phyloP scores from a whole-genome alignment of 2,329 filamentous ascomycete genomes.

The Xylariaceae sp. region DNA sequence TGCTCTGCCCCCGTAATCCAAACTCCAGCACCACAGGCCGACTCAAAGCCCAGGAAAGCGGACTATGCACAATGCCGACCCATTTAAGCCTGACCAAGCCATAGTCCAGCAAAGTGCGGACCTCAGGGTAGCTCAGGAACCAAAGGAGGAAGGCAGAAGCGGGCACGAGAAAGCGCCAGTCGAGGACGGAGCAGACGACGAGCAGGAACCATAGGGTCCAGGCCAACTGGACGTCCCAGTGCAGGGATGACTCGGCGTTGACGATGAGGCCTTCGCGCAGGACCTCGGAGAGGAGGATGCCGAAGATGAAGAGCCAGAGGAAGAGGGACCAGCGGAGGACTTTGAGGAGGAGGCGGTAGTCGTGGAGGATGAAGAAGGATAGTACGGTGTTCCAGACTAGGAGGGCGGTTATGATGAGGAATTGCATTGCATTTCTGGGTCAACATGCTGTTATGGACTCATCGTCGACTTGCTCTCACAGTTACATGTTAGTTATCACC shows the following conservation, averaged over 20 bases:
- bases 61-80: conserved; percentile 12
- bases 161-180: conserved; percentile 21
- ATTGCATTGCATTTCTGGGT: conserved; percentile 12
- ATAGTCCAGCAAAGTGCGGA: conserved; percentile 16
- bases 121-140: not conserved
- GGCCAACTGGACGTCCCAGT: conserved; percentile 19
- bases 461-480: too few relatives aligned
- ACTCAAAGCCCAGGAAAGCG: conserved; percentile 9
- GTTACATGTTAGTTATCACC: not conserved
- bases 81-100: conserved; percentile 22
- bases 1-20: not conserved
- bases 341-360: conserved; percentile 21
- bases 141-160: conserved; percentile 8
- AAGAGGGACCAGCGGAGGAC: conserved; percentile 23
- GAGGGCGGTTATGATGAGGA: conserved; percentile 19
- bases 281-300: conserved; percentile 20
- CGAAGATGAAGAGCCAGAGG: conserved; percentile 23
- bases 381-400: conserved; percentile 24
- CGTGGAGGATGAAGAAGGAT: conserved; percentile 19
- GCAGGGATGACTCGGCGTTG: conserved; percentile 14
- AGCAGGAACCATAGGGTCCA: conserved; percentile 24
- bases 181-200: conserved; percentile 11
- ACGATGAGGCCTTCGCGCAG: conserved; percentile 22
- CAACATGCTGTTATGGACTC: too few relatives aligned
- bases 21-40: conserved; percentile 1